Conservation (phyloP, 495 filamentous ascomycete species). For the Hyphodiscus hymeniophilus region DNA sequence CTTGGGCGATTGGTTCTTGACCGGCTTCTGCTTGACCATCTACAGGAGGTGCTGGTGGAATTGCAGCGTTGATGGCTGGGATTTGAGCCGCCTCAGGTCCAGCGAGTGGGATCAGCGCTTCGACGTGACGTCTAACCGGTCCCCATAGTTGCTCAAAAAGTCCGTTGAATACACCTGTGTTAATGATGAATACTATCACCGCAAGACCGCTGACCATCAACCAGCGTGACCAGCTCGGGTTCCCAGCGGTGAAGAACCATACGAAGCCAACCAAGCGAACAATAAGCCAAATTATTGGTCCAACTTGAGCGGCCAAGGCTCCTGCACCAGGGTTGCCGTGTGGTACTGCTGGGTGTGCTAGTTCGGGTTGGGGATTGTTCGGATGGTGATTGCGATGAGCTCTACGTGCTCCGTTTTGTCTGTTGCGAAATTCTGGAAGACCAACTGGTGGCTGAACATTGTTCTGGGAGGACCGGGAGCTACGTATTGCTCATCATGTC, state of each 20-base stretch:
- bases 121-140: constrained; percentile 62
- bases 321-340: constrained; percentile 22
- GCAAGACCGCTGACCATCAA: constrained; percentile 53
- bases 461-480: not conserved
- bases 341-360: constrained; percentile 5
- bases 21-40: constrained; percentile 6
- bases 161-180: constrained; percentile 54
- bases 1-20: not conserved
- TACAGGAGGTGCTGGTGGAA: not conserved
- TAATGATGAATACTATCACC: constrained; percentile 52
- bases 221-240: constrained; percentile 59
- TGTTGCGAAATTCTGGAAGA: constrained; percentile 17
- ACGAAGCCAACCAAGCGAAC: constrained; percentile 67
- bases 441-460: constrained; percentile 2
- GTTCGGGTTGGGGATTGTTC: not conserved
- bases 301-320: constrained; percentile 35
- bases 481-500: not conserved
- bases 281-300: constrained; percentile 68
- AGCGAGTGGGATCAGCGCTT: constrained; percentile 55
- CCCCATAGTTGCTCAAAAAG: constrained; percentile 47
- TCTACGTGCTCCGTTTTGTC: constrained; percentile 19
- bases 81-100: constrained; percentile 22
- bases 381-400: constrained; percentile 13
- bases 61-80: constrained; percentile 12
- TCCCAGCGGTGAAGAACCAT: constrained; percentile 69